Percentiles rank a stretch among this genome's conserved stretches.
phyloP scores from a whole-genome alignment of 2,329 filamentous ascomycete species.

The Periconia macrospinosa region DNA sequence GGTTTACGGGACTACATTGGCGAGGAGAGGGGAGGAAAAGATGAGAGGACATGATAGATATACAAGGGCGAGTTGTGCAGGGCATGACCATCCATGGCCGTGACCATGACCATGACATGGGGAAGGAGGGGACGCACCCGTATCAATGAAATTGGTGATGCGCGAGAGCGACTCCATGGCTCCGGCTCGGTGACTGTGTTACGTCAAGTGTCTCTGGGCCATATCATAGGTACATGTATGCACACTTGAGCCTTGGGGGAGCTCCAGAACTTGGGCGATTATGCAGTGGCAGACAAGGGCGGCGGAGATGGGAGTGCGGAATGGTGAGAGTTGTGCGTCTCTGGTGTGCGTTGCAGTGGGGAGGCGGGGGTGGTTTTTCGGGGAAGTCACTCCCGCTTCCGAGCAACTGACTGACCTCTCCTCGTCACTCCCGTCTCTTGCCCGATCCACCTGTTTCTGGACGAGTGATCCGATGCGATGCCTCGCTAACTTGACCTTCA shows the following conservation, averaged over 20 bases:
- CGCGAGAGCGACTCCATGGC: slow-evolving; percentile 93
- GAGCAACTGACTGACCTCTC: too few species aligned
- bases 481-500: too few species aligned
- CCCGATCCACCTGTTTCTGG: too few species aligned
- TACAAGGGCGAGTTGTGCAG: slow-evolving; percentile 1
- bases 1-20: slow-evolving; percentile 10
- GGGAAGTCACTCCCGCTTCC: slow-evolving; percentile 6
- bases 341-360: slow-evolving; percentile 5
- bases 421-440: too few species aligned
- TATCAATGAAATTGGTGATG: slow-evolving; percentile 93
- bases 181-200: slow-evolving; percentile 7
- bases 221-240: too few species aligned
- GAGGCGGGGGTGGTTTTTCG: neutral
- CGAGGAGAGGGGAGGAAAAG: neutral
- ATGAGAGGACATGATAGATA: slow-evolving; percentile 1
- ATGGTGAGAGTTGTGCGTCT: slow-evolving; percentile 22
- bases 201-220: slow-evolving; percentile 15
- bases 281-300: slow-evolving; percentile 27
- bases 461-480: too few species aligned
- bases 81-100: neutral
- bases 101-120: neutral
- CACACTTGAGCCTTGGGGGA: slow-evolving; percentile 6
- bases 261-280: slow-evolving; percentile 22
- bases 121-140: slow-evolving; percentile 61
- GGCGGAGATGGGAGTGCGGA: slow-evolving; percentile 11